Percentiles rank a stretch among this genome's conserved stretches.
These are phyloP conservation scores for Pichia cephalocereana DNA, from an alignment of 805 yeast genomes.

Conservation along the genomic window DNA sequence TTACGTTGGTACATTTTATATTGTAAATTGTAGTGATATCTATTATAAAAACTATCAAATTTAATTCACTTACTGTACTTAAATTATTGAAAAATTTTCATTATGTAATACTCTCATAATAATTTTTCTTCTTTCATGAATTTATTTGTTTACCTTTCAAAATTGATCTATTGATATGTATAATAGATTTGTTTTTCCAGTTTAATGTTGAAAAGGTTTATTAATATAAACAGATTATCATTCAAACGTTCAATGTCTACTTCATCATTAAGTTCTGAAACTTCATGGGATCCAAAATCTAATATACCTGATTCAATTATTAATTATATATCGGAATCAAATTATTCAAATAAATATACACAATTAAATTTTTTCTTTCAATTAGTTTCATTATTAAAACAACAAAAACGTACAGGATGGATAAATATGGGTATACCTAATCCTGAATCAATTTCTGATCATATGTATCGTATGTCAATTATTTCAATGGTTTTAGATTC, in stretches of 20 bases:
- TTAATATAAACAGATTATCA: no score
- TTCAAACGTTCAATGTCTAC: background rate
- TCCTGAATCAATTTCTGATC: constrained; percentile 80
- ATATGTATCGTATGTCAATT: constrained; percentile 90
- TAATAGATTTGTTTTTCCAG: no score
- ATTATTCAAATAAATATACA: constrained; percentile 12
- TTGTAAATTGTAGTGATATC: no score
- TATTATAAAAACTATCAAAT: no score
- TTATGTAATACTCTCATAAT: no score
- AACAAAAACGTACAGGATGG: constrained; percentile 92
- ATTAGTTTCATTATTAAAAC: constrained; percentile 61
- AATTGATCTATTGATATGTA: background rate
- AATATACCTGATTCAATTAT: constrained; percentile 32
- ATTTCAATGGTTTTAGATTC: constrained; percentile 45
- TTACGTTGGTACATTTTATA: no score
- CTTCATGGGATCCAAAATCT: constrained; percentile 36
- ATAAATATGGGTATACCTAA: constrained; percentile 50
- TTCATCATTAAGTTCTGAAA: constrained; percentile 1
- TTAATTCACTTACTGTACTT: no score
- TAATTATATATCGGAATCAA: constrained; percentile 19
- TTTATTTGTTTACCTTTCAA: background rate
- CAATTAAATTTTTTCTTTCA: constrained; percentile 35
- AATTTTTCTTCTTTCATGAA: no score
- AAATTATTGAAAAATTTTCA: no score
- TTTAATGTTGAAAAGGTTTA: no score